phyloP scores from a whole-genome alignment of 1,284 basidiomycete species.

The Athelia sp. region DNA sequence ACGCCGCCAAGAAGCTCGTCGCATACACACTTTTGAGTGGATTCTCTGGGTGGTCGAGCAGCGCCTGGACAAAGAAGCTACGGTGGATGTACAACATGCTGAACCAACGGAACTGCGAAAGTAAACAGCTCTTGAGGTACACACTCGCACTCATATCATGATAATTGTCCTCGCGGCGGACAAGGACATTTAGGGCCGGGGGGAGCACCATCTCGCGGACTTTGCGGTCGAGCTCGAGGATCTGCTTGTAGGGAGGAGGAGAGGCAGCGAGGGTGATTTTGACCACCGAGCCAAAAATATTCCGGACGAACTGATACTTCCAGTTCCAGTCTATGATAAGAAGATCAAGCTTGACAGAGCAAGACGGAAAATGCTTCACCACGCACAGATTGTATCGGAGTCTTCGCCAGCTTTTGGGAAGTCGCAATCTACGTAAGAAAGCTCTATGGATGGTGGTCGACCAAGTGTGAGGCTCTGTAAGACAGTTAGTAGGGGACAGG shows the following conservation, averaged over 20 bases:
- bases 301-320: constrained; percentile 38
- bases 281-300: constrained; percentile 39
- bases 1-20: constrained; percentile 1
- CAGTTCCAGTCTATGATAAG: constrained; percentile 36
- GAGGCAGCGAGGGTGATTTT: constrained; percentile 39
- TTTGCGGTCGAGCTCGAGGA: constrained; percentile 39
- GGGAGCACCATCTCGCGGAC: constrained; percentile 33
- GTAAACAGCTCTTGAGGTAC: neutral
- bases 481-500: constrained; percentile 23
- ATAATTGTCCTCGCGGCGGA: constrained; percentile 38
- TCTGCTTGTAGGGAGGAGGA: constrained; percentile 34
- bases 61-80: constrained; percentile 5
- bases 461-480: constrained; percentile 30
- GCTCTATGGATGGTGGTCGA: constrained; percentile 41
- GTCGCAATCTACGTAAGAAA: constrained; percentile 43
- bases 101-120: neutral
- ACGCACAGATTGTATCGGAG: too few relatives aligned
- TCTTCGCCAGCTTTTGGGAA: constrained; percentile 21
- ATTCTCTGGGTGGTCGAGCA: constrained; percentile 2
- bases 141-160: constrained; percentile 27
- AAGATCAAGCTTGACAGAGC: neutral
- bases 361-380: constrained; percentile 9
- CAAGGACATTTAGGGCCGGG: constrained; percentile 24
- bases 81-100: constrained; percentile 1
- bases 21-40: constrained; percentile 2